Evolutionary conservation across 1,139 yeast genomes (phyloP), one percentile per base, ranked within the genome.

Genomic region (Nakaseomyces glabratus): DNA sequence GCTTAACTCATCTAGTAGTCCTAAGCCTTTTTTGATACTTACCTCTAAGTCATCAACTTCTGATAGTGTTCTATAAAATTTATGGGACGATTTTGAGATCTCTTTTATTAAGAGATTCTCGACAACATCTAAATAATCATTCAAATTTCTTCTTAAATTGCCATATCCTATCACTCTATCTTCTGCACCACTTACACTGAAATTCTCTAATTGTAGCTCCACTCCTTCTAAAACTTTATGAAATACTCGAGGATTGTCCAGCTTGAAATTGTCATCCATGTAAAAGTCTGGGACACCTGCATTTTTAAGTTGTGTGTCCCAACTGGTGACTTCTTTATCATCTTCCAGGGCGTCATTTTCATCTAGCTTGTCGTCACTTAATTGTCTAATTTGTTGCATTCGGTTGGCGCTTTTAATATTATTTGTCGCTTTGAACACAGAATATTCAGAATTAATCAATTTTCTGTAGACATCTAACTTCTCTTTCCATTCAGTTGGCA

Each of bases 231-330:
- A 69, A 2, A 88, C 94, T 39, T 72, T 65, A 41, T 76, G 76
- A 58, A 90, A 90, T 1, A 79, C 69, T 39, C 95, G 66, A 3
- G 96, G 96, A 53, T 93, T 86, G 51, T 90, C 96, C 25, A 90
- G 65, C 44, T 85, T 69, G 58, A 90, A 90, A 34, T 77, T 71
- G 4, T 71, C 64, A 24, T 71, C 73, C 41, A 79, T 74, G 49
- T 73, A 93, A 2, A 84, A 73, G 4, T 61, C 58, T 0, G 98
- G 97, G 3, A 90, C 46, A 11, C 24, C 26, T 5, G 24, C n/a
- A 3, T 15, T 20, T 12, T 10, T 24, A 36, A 33, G 35, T 40
- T 30, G 42, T 17, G 10, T 21, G 10, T 16, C 17, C 22, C 32
- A 28, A 38, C 39, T 22, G 44, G 44, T 33, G 36, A 43, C 11